These are phyloP conservation scores for Penicillium desertorum DNA, from an alignment of 495 filamentous ascomycete genomes.

Conservation along the genomic window DNA sequence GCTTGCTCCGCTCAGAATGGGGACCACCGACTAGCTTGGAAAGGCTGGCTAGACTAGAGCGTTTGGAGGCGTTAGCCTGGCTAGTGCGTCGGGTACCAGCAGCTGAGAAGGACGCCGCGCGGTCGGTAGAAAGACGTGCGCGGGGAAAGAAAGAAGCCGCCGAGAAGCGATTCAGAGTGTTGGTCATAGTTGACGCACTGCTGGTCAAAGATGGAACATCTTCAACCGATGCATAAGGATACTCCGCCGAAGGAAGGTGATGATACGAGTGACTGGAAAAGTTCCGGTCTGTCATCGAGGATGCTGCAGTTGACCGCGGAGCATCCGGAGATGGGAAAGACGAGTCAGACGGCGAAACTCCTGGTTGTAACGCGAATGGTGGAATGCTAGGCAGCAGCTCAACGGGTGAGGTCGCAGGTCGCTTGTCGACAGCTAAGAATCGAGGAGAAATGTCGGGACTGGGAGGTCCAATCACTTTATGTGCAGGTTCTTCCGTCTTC, in stretches of 20 bases:
- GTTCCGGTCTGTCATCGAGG: conserved; percentile 46
- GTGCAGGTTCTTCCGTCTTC: conserved; percentile 34
- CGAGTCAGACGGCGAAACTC: conserved; percentile 43
- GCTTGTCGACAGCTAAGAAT: conserved; percentile 46
- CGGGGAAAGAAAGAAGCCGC: conserved; percentile 44
- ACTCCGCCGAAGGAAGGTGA: conserved; percentile 58
- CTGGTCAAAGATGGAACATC: conserved; percentile 86
- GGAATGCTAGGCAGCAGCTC: conserved; percentile 52
- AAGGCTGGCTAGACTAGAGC: conserved; percentile 81
- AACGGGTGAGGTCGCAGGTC: conserved; percentile 51
- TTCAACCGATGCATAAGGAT: conserved; percentile 73
- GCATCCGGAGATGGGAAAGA: conserved; percentile 53
- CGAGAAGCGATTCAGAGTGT: conserved; percentile 50
- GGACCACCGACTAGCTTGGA: conserved; percentile 78
- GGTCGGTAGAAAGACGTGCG: conserved; percentile 53
- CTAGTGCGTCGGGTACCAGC: conserved; percentile 58
- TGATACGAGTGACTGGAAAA: conserved; percentile 50
- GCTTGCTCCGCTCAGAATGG: conserved; percentile 75
- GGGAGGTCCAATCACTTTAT: conserved; percentile 25
- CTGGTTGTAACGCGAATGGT: conserved; percentile 47
- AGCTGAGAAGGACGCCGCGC: conserved; percentile 68
- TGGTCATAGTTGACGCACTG: conserved; percentile 82
- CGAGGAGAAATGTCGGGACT: conserved; percentile 48
- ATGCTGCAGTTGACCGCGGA: conserved; percentile 56
- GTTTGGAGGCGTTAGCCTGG: conserved; percentile 53